These are phyloP conservation scores for Sindora glabra DNA, from an alignment of 306 rosid species.

Conservation along the genomic window DNA sequence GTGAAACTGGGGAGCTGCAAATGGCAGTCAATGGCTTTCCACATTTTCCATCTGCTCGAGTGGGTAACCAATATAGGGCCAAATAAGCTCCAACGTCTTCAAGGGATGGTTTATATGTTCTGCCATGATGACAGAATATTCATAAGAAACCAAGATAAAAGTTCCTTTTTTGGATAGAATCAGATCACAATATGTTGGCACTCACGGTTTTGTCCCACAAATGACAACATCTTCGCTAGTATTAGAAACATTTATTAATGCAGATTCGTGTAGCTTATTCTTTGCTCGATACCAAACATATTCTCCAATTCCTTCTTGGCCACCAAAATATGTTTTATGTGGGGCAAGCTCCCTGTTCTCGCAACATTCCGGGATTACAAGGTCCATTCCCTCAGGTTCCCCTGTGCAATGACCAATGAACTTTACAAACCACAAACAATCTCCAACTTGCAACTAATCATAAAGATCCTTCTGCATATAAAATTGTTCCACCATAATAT, in stretches of 20 bases:
- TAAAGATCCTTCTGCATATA: not conserved
- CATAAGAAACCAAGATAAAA: not conserved
- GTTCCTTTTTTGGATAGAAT: constrained; percentile 11
- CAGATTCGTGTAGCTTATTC: constrained; percentile 61
- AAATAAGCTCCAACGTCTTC: constrained; percentile 76
- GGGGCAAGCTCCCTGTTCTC: constrained; percentile 55
- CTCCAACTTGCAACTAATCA: too few species aligned
- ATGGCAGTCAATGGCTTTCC: constrained; percentile 73
- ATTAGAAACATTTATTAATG: constrained; percentile 44
- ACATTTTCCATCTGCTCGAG: constrained; percentile 64
- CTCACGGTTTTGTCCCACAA: constrained; percentile 69
- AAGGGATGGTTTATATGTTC: constrained; percentile 66
- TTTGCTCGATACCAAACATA: constrained; percentile 66
- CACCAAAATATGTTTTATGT: constrained; percentile 68
- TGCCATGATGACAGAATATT: constrained; percentile 25
- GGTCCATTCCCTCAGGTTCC: constrained; percentile 77
- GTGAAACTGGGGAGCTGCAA: constrained; percentile 54
- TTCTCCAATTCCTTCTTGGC: constrained; percentile 84
- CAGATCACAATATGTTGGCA: constrained; percentile 12
- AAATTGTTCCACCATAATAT: not conserved
- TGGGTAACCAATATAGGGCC: constrained; percentile 82
- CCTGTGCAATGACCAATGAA: constrained; percentile 40
- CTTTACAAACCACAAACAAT: too few species aligned
- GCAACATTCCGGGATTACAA: constrained; percentile 62
- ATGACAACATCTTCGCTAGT: constrained; percentile 42